These are phyloP conservation scores for Phytophthora syringae DNA, from an alignment of 352 stramenopile species.

Conservation along the genomic window DNA sequence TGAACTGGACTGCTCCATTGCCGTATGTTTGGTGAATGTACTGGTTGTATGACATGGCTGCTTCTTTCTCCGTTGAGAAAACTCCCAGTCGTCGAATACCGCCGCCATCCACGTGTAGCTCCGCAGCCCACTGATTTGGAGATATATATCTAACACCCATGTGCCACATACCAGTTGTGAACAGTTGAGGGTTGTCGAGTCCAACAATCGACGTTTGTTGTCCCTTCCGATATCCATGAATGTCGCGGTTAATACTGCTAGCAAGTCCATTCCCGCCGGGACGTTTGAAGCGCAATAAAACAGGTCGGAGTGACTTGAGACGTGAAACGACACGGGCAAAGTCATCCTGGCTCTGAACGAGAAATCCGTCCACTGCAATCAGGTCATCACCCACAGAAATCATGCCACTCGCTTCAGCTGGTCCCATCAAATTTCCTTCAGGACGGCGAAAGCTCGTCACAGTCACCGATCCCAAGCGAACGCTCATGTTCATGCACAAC, in stretches of 20 bases:
- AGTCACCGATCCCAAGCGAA: constrained; percentile 77
- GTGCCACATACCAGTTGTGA: constrained; percentile 83
- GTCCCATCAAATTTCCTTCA: constrained; percentile 74
- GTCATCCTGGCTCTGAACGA: constrained; percentile 79
- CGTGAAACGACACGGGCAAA: constrained; percentile 83
- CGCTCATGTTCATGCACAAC: constrained; percentile 92
- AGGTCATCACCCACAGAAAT: constrained; percentile 83
- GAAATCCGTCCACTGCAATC: constrained; percentile 81
- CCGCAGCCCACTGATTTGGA: constrained; percentile 79
- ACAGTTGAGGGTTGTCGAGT: constrained; percentile 80
- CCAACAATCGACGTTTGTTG: constrained; percentile 65
- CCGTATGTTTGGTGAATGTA: constrained; percentile 90
- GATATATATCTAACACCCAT: constrained; percentile 84
- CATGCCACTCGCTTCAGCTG: constrained; percentile 82
- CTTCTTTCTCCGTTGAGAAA: constrained; percentile 75
- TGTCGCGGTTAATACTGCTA: constrained; percentile 43
- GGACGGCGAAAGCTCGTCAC: constrained; percentile 87
- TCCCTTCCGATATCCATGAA: constrained; percentile 64
- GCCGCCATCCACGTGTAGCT: constrained; percentile 84
- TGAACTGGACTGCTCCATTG: constrained; percentile 79
- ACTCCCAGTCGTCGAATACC: constrained; percentile 82
- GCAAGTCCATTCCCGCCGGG: constrained; percentile 50
- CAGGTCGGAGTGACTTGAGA: constrained; percentile 80
- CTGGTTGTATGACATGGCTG: constrained; percentile 85
- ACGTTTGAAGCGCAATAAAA: constrained; percentile 83